A percentile compares a stretch with the other conserved stretches of the same genome.
These are phyloP conservation scores for Millerago galiae DNA, from an alignment of 805 yeast genomes.

Conservation along the genomic window DNA sequence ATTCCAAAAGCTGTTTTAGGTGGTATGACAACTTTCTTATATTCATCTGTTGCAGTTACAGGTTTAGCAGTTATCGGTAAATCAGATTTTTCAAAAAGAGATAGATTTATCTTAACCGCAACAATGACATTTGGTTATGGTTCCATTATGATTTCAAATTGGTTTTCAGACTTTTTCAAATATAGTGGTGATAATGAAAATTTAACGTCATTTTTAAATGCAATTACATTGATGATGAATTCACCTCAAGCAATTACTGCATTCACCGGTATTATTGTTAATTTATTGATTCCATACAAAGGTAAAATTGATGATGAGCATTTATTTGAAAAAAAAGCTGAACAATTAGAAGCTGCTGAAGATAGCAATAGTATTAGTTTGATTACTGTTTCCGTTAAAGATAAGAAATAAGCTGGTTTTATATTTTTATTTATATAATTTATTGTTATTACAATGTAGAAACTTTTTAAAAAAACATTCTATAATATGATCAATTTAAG, in stretches of 20 bases:
- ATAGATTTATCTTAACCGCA: conserved; percentile 62
- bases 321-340: not conserved
- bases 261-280: conserved; percentile 36
- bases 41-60: conserved; percentile 69
- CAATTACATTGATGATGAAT: conserved; percentile 62
- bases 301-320: not conserved
- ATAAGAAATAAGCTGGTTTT: too few relatives aligned
- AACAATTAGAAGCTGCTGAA: not conserved
- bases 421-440: too few relatives aligned
- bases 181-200: conserved; percentile 52
- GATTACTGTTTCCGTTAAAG: not conserved
- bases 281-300: not conserved
- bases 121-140: conserved; percentile 62
- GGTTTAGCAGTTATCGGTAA: conserved; percentile 60
- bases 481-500: too few relatives aligned
- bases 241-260: conserved; percentile 72
- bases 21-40: conserved; percentile 78
- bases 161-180: conserved; percentile 63
- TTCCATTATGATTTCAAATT: conserved; percentile 51
- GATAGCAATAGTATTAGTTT: not conserved
- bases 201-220: conserved; percentile 55
- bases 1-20: conserved; percentile 79
- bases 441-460: too few relatives aligned
- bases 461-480: too few relatives aligned
- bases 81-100: conserved; percentile 55